Evolutionary conservation across 163 green algal species (phyloP).

Genomic region (Trebouxiophyceae sp.): DNA sequence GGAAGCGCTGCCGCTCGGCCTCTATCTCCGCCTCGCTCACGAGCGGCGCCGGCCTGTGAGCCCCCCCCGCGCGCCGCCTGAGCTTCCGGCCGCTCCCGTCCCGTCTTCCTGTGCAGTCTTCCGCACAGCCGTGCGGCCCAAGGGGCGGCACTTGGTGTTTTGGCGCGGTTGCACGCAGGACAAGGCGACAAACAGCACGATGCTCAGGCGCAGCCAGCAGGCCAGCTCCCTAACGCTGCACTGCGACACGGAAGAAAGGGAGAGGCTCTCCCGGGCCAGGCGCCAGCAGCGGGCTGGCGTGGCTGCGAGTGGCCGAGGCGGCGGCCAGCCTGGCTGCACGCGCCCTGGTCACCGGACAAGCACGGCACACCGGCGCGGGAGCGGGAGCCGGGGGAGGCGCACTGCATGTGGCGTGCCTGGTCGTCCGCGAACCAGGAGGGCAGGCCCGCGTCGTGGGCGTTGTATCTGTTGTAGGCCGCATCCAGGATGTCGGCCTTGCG

Average conservation of each 20-base stretch:
- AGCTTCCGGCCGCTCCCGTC: too few species aligned
- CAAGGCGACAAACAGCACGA: too few species aligned
- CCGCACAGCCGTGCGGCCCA: not conserved
- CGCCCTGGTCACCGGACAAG: not conserved
- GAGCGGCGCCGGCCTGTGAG: constrained; percentile 44
- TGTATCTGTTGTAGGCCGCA: constrained; percentile 83
- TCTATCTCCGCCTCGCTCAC: constrained; percentile 80
- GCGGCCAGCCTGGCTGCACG: not conserved
- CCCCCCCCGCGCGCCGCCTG: too few species aligned
- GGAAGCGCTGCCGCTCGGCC: constrained; percentile 65
- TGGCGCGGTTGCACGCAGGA: not conserved
- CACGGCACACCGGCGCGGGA: too few species aligned
- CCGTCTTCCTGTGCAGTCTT: not conserved
- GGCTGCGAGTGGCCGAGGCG: not conserved
- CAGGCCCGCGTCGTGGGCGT: constrained; percentile 76
- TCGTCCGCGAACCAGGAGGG: constrained; percentile 93
- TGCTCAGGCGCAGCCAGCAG: too few species aligned
- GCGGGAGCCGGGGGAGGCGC: too few species aligned
- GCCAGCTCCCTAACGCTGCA: too few species aligned
- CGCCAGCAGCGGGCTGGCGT: not conserved
- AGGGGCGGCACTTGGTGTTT: not conserved
- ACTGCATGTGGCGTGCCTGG: constrained; percentile 63
- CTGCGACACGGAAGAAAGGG: too few species aligned
- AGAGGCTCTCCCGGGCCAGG: not conserved
- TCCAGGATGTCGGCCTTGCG: constrained; percentile 86